Percentiles rank a stretch among this genome's conserved stretches.
phyloP scores from a whole-genome alignment of 2,329 filamentous ascomycete species.

The Colletotrichum neosansevieriae region DNA sequence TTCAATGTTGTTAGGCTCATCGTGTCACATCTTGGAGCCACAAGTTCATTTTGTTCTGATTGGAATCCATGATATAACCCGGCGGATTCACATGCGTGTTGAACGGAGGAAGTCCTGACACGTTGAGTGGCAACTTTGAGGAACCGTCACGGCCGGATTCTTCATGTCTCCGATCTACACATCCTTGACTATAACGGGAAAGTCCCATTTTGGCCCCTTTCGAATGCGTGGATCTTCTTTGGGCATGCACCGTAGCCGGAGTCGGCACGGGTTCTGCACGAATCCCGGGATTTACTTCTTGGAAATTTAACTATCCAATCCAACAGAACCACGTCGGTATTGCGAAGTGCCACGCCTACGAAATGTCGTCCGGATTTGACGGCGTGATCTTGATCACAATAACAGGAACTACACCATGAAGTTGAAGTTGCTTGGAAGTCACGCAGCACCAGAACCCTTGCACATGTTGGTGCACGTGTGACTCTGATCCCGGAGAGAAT shows the following conservation, averaged over 20 bases:
- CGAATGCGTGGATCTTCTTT: not conserved
- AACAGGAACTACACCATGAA: no score
- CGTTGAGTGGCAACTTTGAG: constrained; percentile 7
- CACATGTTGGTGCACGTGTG: no score
- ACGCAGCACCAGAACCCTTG: no score
- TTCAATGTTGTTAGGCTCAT: not conserved
- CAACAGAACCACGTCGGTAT: not conserved
- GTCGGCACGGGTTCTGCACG: not conserved
- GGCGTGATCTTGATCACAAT: no score
- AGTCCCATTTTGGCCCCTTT: not conserved
- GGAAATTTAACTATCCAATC: not conserved
- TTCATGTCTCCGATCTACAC: constrained; percentile 2
- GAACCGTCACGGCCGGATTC: not conserved
- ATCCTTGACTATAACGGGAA: constrained; percentile 11
- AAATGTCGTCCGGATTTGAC: no score
- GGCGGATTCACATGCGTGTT: not conserved
- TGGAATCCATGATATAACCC: not conserved
- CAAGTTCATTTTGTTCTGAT: not conserved
- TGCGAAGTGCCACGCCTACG: no score
- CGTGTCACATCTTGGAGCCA: not conserved
- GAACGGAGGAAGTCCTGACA: constrained; percentile 1
- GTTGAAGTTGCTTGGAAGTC: no score
- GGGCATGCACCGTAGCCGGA: not conserved
- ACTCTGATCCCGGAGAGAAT: no score
- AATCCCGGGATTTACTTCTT: not conserved